Conservation (phyloP, 352 stramenopile species). For the Albugo candida region DNA sequence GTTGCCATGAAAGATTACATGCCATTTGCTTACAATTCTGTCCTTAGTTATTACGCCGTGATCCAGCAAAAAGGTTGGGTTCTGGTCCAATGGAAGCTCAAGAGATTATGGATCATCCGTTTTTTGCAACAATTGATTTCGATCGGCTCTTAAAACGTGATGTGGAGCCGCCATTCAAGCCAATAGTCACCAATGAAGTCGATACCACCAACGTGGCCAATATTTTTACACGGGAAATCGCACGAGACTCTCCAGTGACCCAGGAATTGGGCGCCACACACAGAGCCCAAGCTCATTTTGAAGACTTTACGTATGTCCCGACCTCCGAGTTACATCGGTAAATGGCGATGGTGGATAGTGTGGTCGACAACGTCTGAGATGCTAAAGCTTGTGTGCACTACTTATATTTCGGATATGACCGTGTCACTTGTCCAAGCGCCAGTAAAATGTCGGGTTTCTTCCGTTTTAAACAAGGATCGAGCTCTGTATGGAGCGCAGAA, state of each 20-base stretch:
- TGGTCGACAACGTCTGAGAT: too few species aligned
- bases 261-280: slow-evolving; percentile 69
- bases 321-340: slow-evolving; percentile 14
- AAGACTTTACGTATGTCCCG: slow-evolving; percentile 87
- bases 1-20: background rate
- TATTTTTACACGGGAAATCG: slow-evolving; percentile 71
- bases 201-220: slow-evolving; percentile 75
- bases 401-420: too few species aligned
- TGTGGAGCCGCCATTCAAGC: slow-evolving; percentile 78
- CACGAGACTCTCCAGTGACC: slow-evolving; percentile 75
- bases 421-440: slow-evolving; percentile 8
- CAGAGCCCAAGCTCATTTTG: slow-evolving; percentile 75
- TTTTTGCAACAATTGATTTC: slow-evolving; percentile 75
- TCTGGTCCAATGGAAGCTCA: slow-evolving; percentile 59
- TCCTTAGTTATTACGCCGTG: slow-evolving; percentile 43
- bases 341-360: background rate
- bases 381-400: too few species aligned
- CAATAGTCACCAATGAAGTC: slow-evolving; percentile 57
- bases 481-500: slow-evolving; percentile 31
- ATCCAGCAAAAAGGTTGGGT: slow-evolving; percentile 69
- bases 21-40: background rate
- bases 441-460: slow-evolving; percentile 41
- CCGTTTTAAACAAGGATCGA: slow-evolving; percentile 46
- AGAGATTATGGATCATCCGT: slow-evolving; percentile 80
- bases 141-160: slow-evolving; percentile 63